These are phyloP conservation scores for Solanum tarapatanum DNA, from an alignment of 257 asterid genomes.

Conservation along the genomic window DNA sequence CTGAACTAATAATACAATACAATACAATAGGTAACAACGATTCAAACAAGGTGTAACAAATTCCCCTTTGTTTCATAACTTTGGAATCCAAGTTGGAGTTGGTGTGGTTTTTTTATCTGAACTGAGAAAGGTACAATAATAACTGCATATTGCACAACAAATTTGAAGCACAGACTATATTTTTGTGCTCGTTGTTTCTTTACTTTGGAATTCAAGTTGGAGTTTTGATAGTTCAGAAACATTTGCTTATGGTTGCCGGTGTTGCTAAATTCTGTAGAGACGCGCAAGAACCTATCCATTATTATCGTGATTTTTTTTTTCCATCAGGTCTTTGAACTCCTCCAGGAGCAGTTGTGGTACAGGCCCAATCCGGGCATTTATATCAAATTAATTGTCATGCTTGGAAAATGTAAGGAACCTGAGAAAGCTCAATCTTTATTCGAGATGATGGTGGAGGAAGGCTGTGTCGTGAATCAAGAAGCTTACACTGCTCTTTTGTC, in stretches of 20 bases:
- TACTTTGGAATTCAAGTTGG: not conserved
- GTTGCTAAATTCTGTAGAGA: not conserved
- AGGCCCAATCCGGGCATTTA: constrained; percentile 64
- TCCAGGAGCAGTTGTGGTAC: constrained; percentile 94
- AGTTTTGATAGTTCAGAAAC: not conserved
- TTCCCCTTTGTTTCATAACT: not conserved
- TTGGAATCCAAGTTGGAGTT: not conserved
- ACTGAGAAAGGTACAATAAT: too few species aligned
- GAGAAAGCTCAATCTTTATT: constrained; percentile 81
- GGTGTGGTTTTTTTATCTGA: too few species aligned
- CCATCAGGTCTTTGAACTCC: constrained; percentile 81
- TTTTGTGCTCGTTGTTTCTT: not conserved
- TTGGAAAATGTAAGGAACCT: constrained; percentile 97
- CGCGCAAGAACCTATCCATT: not conserved
- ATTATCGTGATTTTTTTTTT: not conserved
- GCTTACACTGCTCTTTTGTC: constrained; percentile 90
- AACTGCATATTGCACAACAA: too few species aligned
- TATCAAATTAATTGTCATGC: constrained; percentile 86
- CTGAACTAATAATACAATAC: too few species aligned
- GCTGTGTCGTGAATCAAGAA: constrained; percentile 62
- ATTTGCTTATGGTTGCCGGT: not conserved
- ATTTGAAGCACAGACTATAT: not conserved
- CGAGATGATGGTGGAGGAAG: constrained; percentile 80
- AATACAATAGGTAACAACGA: too few species aligned
- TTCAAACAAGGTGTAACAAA: too few species aligned